phyloP scores from a whole-genome alignment of 257 asterid genomes.

The Salvia rosmarinus region DNA sequence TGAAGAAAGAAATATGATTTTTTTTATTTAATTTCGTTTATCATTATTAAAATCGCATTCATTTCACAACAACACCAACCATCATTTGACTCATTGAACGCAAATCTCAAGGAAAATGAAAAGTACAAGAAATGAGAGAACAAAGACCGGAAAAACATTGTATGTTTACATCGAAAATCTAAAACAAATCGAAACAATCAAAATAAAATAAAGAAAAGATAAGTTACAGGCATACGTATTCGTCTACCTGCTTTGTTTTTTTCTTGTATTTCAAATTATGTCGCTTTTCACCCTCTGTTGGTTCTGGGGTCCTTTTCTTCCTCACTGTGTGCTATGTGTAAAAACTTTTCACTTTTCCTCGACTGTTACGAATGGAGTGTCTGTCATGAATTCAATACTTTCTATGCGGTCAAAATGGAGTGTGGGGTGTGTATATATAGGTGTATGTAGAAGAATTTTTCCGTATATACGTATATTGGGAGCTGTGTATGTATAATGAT shows the following conservation, averaged over 20 bases:
- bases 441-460: neutral
- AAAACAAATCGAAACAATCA: conserved; percentile 12
- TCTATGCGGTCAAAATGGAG: conserved; percentile 51
- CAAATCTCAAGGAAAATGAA: conserved; percentile 46
- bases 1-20: neutral
- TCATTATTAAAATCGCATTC: conserved; percentile 17
- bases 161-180: conserved; percentile 34
- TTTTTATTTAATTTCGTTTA: neutral
- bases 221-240: conserved; percentile 32
- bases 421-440: neutral
- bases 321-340: conserved; percentile 4
- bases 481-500: conserved; percentile 23
- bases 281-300: neutral
- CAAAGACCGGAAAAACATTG: conserved; percentile 21
- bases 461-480: neutral
- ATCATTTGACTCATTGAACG: conserved; percentile 41
- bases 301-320: conserved; percentile 5
- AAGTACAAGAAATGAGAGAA: neutral
- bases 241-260: conserved; percentile 36
- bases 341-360: conserved; percentile 14
- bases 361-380: conserved; percentile 16
- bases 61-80: conserved; percentile 35
- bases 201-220: conserved; percentile 9
- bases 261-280: neutral
- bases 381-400: conserved; percentile 35